These are phyloP conservation scores for Corchorus olitorius DNA, from an alignment of 345 rosid species.

Conservation along the genomic window DNA sequence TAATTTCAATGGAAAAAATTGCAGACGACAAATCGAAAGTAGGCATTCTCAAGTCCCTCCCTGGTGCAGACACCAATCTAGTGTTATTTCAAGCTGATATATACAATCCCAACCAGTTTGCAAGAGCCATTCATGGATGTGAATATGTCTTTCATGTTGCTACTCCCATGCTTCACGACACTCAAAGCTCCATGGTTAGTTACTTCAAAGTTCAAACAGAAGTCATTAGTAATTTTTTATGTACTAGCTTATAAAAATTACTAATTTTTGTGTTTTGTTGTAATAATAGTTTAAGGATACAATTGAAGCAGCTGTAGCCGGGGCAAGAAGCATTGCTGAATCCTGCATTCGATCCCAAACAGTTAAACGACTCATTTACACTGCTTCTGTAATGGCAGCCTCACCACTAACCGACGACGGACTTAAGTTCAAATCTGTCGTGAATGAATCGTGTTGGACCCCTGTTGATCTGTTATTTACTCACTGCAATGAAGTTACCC, in stretches of 20 bases:
- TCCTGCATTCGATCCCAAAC: conserved; percentile 18
- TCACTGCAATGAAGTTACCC: too few species aligned
- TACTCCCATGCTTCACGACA: not conserved
- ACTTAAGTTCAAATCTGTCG: not conserved
- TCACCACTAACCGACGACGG: conserved; percentile 30
- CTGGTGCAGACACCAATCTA: conserved; percentile 31
- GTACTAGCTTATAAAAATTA: too few species aligned
- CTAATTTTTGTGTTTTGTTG: not conserved
- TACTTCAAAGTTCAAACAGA: too few species aligned
- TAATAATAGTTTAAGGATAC: conserved; percentile 12
- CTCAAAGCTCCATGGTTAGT: not conserved
- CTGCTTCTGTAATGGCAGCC: conserved; percentile 25
- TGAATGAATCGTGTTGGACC: conserved; percentile 14
- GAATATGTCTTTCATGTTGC: conserved; percentile 24
- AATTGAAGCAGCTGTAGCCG: conserved; percentile 29
- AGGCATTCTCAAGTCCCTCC: conserved; percentile 30
- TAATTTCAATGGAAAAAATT: not conserved
- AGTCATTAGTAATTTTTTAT: too few species aligned
- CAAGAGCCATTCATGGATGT: conserved; percentile 17
- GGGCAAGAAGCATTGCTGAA: conserved; percentile 23
- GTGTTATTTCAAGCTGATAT: conserved; percentile 39
- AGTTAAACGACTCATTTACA: conserved; percentile 38
- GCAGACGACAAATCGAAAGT: conserved; percentile 35
- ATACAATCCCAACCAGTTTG: conserved; percentile 23
- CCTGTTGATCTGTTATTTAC: too few species aligned